Percentiles rank a stretch among this genome's conserved stretches.
These are phyloP conservation scores for Exophiala sp. DNA, from an alignment of 2,329 filamentous ascomycete genomes.

Conservation along the genomic window DNA sequence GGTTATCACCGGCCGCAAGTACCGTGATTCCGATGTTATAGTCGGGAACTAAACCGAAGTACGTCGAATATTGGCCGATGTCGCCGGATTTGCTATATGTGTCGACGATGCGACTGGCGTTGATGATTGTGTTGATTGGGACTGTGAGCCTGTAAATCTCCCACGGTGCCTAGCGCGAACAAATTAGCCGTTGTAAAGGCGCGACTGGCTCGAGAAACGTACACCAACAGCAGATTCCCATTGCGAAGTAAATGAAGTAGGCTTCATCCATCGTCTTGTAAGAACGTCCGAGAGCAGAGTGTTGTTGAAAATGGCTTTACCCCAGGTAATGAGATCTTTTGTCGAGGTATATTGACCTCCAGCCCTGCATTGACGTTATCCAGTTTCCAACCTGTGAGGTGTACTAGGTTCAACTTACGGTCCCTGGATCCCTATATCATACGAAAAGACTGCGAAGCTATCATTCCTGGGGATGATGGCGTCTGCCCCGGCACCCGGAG, in stretches of 20 bases:
- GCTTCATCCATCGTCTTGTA: constrained; percentile 47
- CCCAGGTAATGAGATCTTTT: constrained; percentile 41
- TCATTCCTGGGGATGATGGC: constrained; percentile 39
- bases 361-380: not conserved
- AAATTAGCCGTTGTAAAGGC: constrained; percentile 13
- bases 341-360: constrained; percentile 45
- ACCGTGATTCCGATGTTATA: constrained; percentile 36
- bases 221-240: constrained; percentile 33
- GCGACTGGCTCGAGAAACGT: not conserved
- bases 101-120: constrained; percentile 8
- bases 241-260: constrained; percentile 37
- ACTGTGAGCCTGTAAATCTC: constrained; percentile 8
- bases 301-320: constrained; percentile 42
- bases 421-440: constrained; percentile 8
- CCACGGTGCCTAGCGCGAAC: constrained; percentile 39
- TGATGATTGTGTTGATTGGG: constrained; percentile 4
- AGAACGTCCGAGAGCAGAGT: constrained; percentile 34
- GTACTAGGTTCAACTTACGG: constrained; percentile 7
- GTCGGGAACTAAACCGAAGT: constrained; percentile 36
- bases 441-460: constrained; percentile 12
- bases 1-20: constrained; percentile 28
- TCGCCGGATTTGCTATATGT: constrained; percentile 36
- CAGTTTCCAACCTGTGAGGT: too few relatives aligned
- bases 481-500: constrained; percentile 26
- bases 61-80: constrained; percentile 35